Evolutionary conservation across 306 rosid genomes (phyloP), one percentile per base, ranked within the genome.

Genomic region (Glycine soja): DNA sequence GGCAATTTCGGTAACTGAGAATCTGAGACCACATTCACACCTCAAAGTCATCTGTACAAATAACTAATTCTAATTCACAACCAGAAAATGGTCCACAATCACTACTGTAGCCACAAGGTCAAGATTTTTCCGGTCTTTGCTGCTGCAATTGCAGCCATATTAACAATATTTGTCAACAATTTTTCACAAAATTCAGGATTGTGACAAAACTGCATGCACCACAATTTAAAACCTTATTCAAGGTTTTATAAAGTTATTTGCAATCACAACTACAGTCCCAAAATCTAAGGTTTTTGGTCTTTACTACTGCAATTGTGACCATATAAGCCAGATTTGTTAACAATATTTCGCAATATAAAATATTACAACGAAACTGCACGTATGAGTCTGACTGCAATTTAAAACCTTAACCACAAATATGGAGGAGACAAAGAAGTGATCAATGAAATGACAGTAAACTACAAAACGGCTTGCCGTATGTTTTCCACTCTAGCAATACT

Each of bases 1-100:
- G 2, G 5, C 43, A 57, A 56, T 57, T 11, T 38, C 43, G 15
- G 19, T 8, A 4, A 61, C 70, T 24, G 2, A 24, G 30, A 24
- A 24, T 24, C 30, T n/a, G 4, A 18, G 16, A 47, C 43, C 83
- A 16, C 53, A 13, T 8, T 5, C 15, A 2, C 48, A 16, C 45
- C 54, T 59, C 59, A 71, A 79, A 76, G 30, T 62, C 10, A 46
- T 48, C n/a, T 40, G 40, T 9, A 38, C 10, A 80, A 16, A 5
- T 56, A 9, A 8, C 61, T 40, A 45, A 58, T 62, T 46, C 42
- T 32, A 69, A 32, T 30, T 32, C 43, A 62, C 9, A 11, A 11
- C 45, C 43, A 32, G 32, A 62, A 62, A 32, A 4, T 6, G 16
- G 68, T 32, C 16, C 2, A 0, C 68, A 32, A 32, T 2, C 9